phyloP scores from a whole-genome alignment of 768 basidiomycete genomes.

The Mycena pura region DNA sequence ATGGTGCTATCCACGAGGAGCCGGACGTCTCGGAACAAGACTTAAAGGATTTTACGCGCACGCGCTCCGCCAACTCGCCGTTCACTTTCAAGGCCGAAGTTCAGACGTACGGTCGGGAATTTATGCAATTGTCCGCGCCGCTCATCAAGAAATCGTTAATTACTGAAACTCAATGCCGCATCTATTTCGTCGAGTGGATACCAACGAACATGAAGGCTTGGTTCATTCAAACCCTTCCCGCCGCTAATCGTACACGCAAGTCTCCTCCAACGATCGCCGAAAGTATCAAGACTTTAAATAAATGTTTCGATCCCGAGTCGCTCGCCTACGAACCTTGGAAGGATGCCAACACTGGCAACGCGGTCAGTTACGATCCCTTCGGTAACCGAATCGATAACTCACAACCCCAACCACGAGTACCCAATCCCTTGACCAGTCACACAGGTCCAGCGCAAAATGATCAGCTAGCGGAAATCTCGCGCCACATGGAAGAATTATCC shows the following conservation, averaged over 20 bases:
- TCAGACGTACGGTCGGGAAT: background rate
- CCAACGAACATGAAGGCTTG: slow-evolving; percentile 11
- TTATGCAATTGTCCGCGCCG: background rate
- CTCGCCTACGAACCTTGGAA: slow-evolving; percentile 6
- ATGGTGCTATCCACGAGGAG: background rate
- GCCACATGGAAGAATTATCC: too few species aligned
- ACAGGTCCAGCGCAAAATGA: too few species aligned
- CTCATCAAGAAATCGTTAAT: background rate
- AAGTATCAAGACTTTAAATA: background rate
- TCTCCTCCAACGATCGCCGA: background rate
- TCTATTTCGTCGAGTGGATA: slow-evolving; percentile 10
- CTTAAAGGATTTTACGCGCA: background rate
- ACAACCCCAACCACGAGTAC: background rate
- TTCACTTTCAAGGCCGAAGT: background rate
- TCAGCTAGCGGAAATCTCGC: too few species aligned
- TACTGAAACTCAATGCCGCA: background rate
- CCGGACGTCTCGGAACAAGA: background rate
- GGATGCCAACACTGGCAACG: background rate
- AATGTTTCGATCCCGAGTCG: background rate
- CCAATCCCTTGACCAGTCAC: too few species aligned
- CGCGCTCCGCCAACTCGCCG: slow-evolving; percentile 1
- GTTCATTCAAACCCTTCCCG: slow-evolving; percentile 9
- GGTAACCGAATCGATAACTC: background rate
- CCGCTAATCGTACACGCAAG: background rate
- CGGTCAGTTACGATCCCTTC: background rate